Evolutionary conservation across 805 yeast genomes (phyloP), one percentile per base, ranked within the genome.

Genomic region (Yarrowia bubula): DNA sequence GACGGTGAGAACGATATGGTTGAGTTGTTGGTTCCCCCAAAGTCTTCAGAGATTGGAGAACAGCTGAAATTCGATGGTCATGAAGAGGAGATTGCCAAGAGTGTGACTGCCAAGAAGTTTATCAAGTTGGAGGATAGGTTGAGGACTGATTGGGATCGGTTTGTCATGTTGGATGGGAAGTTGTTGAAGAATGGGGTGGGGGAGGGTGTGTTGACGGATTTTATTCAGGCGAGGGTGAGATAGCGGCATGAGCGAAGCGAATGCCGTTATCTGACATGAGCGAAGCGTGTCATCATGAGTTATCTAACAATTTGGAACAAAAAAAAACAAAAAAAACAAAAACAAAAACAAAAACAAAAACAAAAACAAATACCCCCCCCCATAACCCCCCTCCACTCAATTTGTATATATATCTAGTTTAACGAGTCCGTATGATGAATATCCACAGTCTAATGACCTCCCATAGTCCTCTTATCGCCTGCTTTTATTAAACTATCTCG

Each of bases 51-150:
- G 9, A 42, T 42, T 1, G 64, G 64, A 2, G 51, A 58, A 6
- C 41, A 58, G 18, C 64, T 58, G 4, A 14, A 17, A 2, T 58
- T 58, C 8, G 64, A 58, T 17, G 64, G 64, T 6, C 64, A 58
- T 8, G 64, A 58, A 8, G 50, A 43, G 9, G 50, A 43, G 22
- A 58, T 58, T 58, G 64, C 43, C 8, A 33, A 32, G 35, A 22
- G 43, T 8, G 51, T 58, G n/a, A 58, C 43, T 22, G 43, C 64
- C 51, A 58, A 58, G 14, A 58, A 58, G 51, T 58, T 43, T 33
- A 42, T 42, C 13, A 43, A 43, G 17, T 42, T 43, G 9, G 15
- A 17, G 7, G 51, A 35, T 8, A 42, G 51, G 5, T 35, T 58
- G 8, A 58, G 44, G 33, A 58, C 64, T 6, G 17, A 43, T 18